These are phyloP conservation scores for Stylosanthes scabra DNA, from an alignment of 331 rosid genomes.

Conservation along the genomic window DNA sequence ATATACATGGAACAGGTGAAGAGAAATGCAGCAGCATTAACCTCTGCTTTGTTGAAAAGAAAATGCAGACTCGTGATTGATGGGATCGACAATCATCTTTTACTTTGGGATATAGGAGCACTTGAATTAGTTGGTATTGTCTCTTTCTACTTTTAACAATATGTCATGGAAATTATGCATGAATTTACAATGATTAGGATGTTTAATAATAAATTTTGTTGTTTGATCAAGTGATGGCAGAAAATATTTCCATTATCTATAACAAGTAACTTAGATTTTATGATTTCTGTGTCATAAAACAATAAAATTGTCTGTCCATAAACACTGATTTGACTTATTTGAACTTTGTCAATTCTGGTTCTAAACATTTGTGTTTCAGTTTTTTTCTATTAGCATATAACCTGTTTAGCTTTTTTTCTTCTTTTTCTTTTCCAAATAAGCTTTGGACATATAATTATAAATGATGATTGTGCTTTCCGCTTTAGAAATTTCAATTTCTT, in stretches of 20 bases:
- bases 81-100: conserved; percentile 66
- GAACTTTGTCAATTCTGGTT: too few relatives aligned
- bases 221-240: neutral
- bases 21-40: conserved; percentile 66
- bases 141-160: neutral
- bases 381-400: neutral
- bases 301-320: too few relatives aligned
- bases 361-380: neutral
- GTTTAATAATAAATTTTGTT: neutral
- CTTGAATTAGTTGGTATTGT: conserved; percentile 61
- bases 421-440: neutral
- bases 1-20: conserved; percentile 57
- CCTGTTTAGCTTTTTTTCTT: neutral
- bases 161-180: neutral
- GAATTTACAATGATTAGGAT: neutral
- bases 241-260: too few relatives aligned
- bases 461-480: too few relatives aligned
- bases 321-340: too few relatives aligned
- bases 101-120: conserved; percentile 64
- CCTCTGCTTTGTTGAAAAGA: conserved; percentile 61
- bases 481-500: too few relatives aligned
- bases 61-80: conserved; percentile 64
- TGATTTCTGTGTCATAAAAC: too few relatives aligned
- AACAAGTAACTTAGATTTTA: neutral
- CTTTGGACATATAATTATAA: neutral